Evolutionary conservation across 2,329 filamentous ascomycete species (phyloP).

Genomic region (Camillea tinctor): DNA sequence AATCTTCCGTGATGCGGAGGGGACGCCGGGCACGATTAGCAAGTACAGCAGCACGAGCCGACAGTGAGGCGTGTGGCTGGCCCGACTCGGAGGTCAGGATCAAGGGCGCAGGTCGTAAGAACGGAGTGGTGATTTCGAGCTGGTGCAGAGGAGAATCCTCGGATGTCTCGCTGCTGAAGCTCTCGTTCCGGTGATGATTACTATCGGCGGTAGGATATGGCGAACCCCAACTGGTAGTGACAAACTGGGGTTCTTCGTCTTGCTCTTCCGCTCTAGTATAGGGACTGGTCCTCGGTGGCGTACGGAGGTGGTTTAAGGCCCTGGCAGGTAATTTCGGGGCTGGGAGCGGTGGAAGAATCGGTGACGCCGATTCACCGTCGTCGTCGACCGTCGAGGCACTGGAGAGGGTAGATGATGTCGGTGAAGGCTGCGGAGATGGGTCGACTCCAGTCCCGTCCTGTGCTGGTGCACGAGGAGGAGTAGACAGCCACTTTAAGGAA

Average conservation of each 20-base stretch:
- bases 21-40: constrained; percentile 61
- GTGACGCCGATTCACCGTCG: constrained; percentile 53
- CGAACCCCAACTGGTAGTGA: constrained; percentile 86
- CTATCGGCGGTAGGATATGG: constrained; percentile 72
- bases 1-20: constrained; percentile 71
- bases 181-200: constrained; percentile 47
- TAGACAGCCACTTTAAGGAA: constrained; percentile 47
- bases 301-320: constrained; percentile 54
- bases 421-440: constrained; percentile 38
- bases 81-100: constrained; percentile 39
- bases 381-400: constrained; percentile 58
- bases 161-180: constrained; percentile 57
- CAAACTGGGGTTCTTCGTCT: constrained; percentile 44
- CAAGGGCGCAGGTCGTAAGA: constrained; percentile 56
- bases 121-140: constrained; percentile 61
- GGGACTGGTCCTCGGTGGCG: constrained; percentile 37
- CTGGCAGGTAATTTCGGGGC: constrained; percentile 58
- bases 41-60: constrained; percentile 57
- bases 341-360: constrained; percentile 57
- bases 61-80: constrained; percentile 33
- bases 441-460: constrained; percentile 51
- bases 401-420: constrained; percentile 59
- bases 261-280: constrained; percentile 19
- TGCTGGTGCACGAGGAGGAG: constrained; percentile 59
- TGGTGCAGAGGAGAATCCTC: constrained; percentile 62